These are phyloP conservation scores for Neurospora crassa DNA, from an alignment of 2,329 filamentous ascomycete species.

Conservation along the genomic window DNA sequence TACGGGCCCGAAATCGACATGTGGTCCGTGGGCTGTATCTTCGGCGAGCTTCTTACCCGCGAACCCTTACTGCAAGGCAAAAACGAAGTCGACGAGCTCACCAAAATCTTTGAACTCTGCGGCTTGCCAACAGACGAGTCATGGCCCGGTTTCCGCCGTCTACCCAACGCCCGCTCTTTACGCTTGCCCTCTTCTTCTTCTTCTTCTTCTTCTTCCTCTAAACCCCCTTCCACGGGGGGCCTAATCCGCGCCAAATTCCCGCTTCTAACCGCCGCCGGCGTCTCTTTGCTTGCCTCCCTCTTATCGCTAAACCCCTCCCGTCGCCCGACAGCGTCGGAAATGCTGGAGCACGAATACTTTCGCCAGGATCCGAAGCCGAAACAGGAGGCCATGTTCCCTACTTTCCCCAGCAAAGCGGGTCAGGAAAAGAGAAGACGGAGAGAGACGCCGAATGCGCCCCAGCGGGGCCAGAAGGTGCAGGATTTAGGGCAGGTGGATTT, in stretches of 20 bases:
- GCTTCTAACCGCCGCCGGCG: slow-evolving; percentile 66
- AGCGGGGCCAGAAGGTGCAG: slow-evolving; percentile 57
- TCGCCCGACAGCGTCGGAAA: slow-evolving; percentile 62
- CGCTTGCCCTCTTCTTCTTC: slow-evolving; percentile 50
- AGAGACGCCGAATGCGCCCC: slow-evolving; percentile 75
- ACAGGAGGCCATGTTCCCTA: slow-evolving; percentile 86
- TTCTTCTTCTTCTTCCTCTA: slow-evolving; percentile 20
- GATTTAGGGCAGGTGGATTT: slow-evolving; percentile 50
- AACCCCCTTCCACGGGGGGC: slow-evolving; percentile 6
- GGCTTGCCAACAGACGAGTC: slow-evolving; percentile 72
- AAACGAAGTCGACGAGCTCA: slow-evolving; percentile 87
- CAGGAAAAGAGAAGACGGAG: slow-evolving; percentile 69
- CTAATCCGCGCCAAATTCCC: slow-evolving; percentile 72
- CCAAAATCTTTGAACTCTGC: slow-evolving; percentile 80
- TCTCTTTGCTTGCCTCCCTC: slow-evolving; percentile 57
- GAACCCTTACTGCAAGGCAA: slow-evolving; percentile 77
- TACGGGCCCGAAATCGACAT: slow-evolving; percentile 79
- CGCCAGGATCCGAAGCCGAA: slow-evolving; percentile 83
- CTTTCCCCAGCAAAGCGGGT: slow-evolving; percentile 90
- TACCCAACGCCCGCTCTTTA: slow-evolving; percentile 78
- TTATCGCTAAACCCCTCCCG: slow-evolving; percentile 64
- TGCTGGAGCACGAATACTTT: slow-evolving; percentile 79
- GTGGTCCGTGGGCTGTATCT: slow-evolving; percentile 95
- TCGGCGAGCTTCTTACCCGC: slow-evolving; percentile 78
- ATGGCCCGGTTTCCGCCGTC: slow-evolving; percentile 79